A percentile compares a stretch with the other conserved stretches of the same genome.
Evolutionary conservation across 495 filamentous ascomycete species (phyloP).

Genomic region (Penicillium herquei): DNA sequence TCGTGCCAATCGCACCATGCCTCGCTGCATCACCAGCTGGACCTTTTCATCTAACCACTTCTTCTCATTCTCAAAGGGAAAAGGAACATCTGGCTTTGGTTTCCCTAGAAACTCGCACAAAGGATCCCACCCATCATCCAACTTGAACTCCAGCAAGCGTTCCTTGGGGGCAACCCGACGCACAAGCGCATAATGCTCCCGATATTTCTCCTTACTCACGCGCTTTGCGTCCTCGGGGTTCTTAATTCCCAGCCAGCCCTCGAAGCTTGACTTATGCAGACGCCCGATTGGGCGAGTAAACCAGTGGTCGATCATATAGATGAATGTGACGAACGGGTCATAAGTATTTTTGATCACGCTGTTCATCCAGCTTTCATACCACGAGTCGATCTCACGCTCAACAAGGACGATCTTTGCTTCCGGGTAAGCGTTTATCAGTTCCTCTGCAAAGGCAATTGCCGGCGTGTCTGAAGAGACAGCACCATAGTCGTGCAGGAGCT

Average conservation of each 20-base stretch:
- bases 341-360: conserved; percentile 5
- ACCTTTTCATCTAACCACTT: conserved; percentile 2
- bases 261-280: background rate
- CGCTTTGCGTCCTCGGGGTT: background rate
- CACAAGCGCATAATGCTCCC: conserved; percentile 29
- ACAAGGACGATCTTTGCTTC: conserved; percentile 58
- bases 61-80: conserved; percentile 16
- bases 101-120: conserved; percentile 34
- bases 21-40: background rate
- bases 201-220: conserved; percentile 12
- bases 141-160: conserved; percentile 39
- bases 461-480: conserved; percentile 45
- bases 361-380: conserved; percentile 26
- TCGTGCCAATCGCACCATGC: background rate
- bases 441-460: conserved; percentile 49
- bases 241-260: background rate
- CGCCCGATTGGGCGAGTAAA: background rate
- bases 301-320: background rate
- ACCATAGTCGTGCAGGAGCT: conserved; percentile 7
- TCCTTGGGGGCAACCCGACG: conserved; percentile 36
- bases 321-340: background rate
- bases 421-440: conserved; percentile 57
- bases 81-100: conserved; percentile 23
- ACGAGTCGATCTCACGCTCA: conserved; percentile 44
- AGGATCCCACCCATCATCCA: conserved; percentile 38